Evolutionary conservation across 768 basidiomycete species (phyloP).

Genomic region (Leucogyrophana mollusca): DNA sequence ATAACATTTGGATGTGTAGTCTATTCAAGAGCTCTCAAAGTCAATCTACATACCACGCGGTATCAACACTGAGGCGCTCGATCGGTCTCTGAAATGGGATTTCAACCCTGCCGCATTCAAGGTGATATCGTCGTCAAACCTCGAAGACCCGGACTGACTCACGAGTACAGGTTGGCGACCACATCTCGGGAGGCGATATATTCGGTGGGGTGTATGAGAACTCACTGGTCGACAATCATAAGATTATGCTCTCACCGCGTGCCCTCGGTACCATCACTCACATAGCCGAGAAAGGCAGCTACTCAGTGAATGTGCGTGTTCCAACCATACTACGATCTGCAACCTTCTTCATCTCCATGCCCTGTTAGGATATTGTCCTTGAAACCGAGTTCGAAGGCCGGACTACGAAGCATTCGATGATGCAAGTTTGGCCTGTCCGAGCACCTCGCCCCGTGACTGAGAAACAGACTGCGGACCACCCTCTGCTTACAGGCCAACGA

Average conservation of each 20-base stretch:
- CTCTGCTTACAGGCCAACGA: constrained; percentile 93
- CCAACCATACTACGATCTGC: not conserved
- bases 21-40: constrained; percentile 94
- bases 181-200: constrained; percentile 95
- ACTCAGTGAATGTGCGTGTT: constrained; percentile 76
- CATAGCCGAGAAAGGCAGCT: constrained; percentile 92
- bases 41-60: constrained; percentile 99
- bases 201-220: constrained; percentile 97
- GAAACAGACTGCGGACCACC: constrained; percentile 90
- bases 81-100: constrained; percentile 90
- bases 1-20: constrained; percentile 32
- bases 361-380: constrained; percentile 79
- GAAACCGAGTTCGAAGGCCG: constrained; percentile 99
- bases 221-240: constrained; percentile 94
- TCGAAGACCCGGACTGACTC: constrained; percentile 8
- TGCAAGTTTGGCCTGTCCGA: constrained; percentile 99
- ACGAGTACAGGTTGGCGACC: constrained; percentile 78
- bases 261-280: constrained; percentile 93
- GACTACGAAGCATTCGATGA: constrained; percentile 88
- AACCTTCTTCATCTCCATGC: constrained; percentile 4
- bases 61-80: constrained; percentile 95
- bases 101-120: constrained; percentile 84
- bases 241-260: constrained; percentile 93
- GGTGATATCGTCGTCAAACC: constrained; percentile 34
- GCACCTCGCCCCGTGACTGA: constrained; percentile 95